Base-by-base conservation (phyloP, 2,329 filamentous ascomycete genomes). In the Monosporascus sp. region DNA sequence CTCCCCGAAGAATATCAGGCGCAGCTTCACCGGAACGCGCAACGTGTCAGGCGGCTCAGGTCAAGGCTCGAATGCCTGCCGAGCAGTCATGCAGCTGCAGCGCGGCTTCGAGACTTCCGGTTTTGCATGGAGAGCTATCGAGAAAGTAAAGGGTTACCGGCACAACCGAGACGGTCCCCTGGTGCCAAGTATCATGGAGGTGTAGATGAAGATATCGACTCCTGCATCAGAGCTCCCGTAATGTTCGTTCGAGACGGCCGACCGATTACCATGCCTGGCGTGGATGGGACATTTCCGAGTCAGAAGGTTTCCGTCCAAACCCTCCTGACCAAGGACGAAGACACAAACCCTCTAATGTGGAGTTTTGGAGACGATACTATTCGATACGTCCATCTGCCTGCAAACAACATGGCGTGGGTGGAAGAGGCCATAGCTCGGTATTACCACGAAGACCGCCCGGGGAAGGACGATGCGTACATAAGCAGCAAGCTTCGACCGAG, bases 391-490 rank as follows among this genome's bases (percentile, higher is more conserved):
- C 61, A 66, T 48, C 50, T 66, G 25, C 63, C 63, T 8, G 59
- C 60, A 11, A 66, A 65, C 51, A 65, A 63, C 49, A 66, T 66
- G 63, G 52, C 54, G 39, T 66, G 63, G 63, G 60, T 63, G 7
- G 63, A 66, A 51, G 59, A 64, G 45, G 57, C 57, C 41, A 59
- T 59, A 18, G 53, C 53, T 14, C 52, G 58, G 25, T 57, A 60
- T 52, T 62, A 60, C 43, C 53, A 52, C 24, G 60, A 62, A 50
- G 24, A 24, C 15, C 49, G 41, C 20, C 39, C 18, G 25, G n/a
- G 5, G 31, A 25, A 37, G 25, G 41, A 36, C 9, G 25, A 51
- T 36, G 20, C 4, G n/a, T 31, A 37, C 15, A 20, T 38, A 38
- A 51, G 7, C 47, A 49, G 35, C 47, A 17, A 35, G n/a, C 18